Evolutionary conservation across 164 flowering plant species (phyloP).

Genomic region (Dillenia turbinata): DNA sequence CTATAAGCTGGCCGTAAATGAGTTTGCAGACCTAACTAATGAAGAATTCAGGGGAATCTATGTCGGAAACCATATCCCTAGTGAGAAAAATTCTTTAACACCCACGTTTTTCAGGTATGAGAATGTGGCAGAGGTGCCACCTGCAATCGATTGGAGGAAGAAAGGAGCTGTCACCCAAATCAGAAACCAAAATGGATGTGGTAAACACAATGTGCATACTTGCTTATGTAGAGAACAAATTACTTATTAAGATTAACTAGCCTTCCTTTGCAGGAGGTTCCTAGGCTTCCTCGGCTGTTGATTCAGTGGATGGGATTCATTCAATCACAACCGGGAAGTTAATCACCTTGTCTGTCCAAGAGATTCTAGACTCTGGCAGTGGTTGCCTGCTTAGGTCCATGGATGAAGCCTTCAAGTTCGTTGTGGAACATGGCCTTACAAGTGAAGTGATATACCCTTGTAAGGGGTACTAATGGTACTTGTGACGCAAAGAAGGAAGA

Average conservation of each 20-base stretch:
- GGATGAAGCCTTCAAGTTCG: conserved; percentile 23
- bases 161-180: conserved; percentile 23
- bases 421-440: conserved; percentile 19
- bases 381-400: conserved; percentile 25
- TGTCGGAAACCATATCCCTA: not conserved
- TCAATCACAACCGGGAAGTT: conserved; percentile 14
- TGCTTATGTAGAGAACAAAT: not conserved
- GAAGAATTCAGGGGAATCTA: not conserved
- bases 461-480: conserved; percentile 5
- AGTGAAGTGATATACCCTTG: conserved; percentile 19
- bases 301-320: conserved; percentile 26
- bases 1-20: conserved; percentile 3
- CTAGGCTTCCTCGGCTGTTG: conserved; percentile 30
- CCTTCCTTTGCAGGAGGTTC: conserved; percentile 16
- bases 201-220: not conserved
- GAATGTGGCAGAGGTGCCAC: not conserved
- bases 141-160: conserved; percentile 24
- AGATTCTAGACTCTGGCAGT: conserved; percentile 25
- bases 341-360: conserved; percentile 22
- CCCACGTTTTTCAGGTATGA: not conserved
- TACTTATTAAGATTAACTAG: not conserved
- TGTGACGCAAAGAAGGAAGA: conserved; percentile 14
- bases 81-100: not conserved
- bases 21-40: conserved; percentile 9
- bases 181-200: conserved; percentile 22